Percentiles rank a stretch among this genome's conserved stretches.
These are phyloP conservation scores for Priceomyces medius DNA, from an alignment of 805 yeast species.

Conservation along the genomic window DNA sequence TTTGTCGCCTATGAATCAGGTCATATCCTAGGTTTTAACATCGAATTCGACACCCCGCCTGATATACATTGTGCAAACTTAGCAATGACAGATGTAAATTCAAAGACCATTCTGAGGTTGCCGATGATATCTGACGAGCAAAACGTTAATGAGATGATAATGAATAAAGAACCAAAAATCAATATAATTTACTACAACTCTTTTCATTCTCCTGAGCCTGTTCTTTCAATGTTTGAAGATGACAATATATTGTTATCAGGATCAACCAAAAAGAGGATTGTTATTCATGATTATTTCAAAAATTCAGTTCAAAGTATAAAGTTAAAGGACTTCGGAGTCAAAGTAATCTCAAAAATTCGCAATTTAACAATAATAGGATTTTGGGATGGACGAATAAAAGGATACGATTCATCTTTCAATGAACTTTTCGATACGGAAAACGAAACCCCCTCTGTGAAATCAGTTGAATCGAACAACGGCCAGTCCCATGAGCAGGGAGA, in stretches of 20 bases:
- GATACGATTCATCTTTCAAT: conserved; percentile 9
- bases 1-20: conserved; percentile 77
- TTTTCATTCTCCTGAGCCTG: conserved; percentile 54
- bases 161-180: conserved; percentile 25
- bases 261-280: conserved; percentile 47
- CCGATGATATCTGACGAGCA: background rate
- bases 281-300: conserved; percentile 19
- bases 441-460: conserved; percentile 11
- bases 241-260: conserved; percentile 36
- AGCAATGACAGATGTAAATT: background rate
- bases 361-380: conserved; percentile 33
- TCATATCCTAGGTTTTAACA: conserved; percentile 33
- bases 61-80: background rate
- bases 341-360: conserved; percentile 22
- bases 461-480: conserved; percentile 7
- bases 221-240: conserved; percentile 43
- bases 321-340: conserved; percentile 20
- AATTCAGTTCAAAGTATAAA: conserved; percentile 4
- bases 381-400: conserved; percentile 52
- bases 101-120: background rate
- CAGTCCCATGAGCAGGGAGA: conserved; percentile 3
- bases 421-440: conserved; percentile 12
- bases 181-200: conserved; percentile 21
- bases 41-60: conserved; percentile 12
- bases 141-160: conserved; percentile 10